These are phyloP conservation scores for Pholiota conissans DNA, from an alignment of 768 basidiomycete species.

Conservation along the genomic window DNA sequence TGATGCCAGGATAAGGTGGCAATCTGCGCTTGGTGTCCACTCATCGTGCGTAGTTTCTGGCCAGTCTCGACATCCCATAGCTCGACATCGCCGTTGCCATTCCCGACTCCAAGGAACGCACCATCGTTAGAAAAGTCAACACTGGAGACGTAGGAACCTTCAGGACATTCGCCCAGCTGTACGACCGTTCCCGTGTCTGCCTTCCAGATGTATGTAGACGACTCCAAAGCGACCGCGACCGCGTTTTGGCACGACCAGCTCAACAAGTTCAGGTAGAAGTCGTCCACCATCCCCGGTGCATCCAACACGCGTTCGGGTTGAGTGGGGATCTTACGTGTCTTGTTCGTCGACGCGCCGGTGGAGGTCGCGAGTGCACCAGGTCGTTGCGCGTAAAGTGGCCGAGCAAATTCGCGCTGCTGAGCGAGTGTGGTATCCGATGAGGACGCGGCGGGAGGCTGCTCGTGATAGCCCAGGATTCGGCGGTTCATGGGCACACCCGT, in stretches of 20 bases:
- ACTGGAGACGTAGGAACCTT: conserved; percentile 73
- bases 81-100: conserved; percentile 83
- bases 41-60: conserved; percentile 87
- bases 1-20: conserved; percentile 86
- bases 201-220: conserved; percentile 90
- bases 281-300: conserved; percentile 90
- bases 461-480: conserved; percentile 87
- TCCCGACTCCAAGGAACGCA: conserved; percentile 78
- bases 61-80: conserved; percentile 90
- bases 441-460: conserved; percentile 73
- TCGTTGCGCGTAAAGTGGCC: conserved; percentile 70
- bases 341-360: conserved; percentile 61
- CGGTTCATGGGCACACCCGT: conserved; percentile 76
- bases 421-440: conserved; percentile 75
- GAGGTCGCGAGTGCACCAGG: conserved; percentile 64
- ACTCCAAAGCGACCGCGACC: conserved; percentile 87
- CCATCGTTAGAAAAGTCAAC: conserved; percentile 83
- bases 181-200: conserved; percentile 87
- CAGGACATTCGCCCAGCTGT: conserved; percentile 73
- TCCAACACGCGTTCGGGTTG: conserved; percentile 93
- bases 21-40: conserved; percentile 80
- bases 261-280: conserved; percentile 95
- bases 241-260: conserved; percentile 87
- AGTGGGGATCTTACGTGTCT: conserved; percentile 81
- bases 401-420: conserved; percentile 75